These are phyloP conservation scores for Penicillium taxi DNA, from an alignment of 495 filamentous ascomycete genomes.

Conservation along the genomic window DNA sequence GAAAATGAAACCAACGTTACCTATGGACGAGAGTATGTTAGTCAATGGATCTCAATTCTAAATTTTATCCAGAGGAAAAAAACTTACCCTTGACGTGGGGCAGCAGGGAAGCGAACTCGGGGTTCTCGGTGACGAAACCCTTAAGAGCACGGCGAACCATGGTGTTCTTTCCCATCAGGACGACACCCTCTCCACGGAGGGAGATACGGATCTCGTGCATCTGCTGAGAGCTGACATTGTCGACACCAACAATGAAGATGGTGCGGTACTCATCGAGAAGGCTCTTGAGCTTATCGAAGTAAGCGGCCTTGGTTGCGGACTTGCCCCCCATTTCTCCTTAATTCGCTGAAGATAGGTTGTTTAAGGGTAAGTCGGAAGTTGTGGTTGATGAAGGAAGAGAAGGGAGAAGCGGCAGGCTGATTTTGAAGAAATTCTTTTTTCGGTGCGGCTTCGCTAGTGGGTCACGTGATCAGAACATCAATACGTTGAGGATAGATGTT, in stretches of 20 bases:
- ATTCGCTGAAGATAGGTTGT: constrained; percentile 82
- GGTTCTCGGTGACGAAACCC: constrained; percentile 82
- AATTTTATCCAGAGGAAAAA: background rate
- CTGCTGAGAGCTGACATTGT: constrained; percentile 98
- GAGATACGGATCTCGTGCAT: constrained; percentile 98
- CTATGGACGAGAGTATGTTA: constrained; percentile 20
- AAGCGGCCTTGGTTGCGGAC: constrained; percentile 84
- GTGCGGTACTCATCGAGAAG: constrained; percentile 85
- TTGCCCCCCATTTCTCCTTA: constrained; percentile 99
- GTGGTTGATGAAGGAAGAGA: constrained; percentile 24
- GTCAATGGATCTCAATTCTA: background rate
- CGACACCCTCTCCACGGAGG: constrained; percentile 81
- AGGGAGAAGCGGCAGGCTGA: constrained; percentile 3
- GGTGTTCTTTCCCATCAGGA: constrained; percentile 99
- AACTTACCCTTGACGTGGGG: constrained; percentile 76
- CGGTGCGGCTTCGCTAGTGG: constrained; percentile 34
- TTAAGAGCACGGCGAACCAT: constrained; percentile 98
- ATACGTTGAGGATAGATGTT: constrained; percentile 2
- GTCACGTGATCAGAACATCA: constrained; percentile 23
- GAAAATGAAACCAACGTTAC: constrained; percentile 99
- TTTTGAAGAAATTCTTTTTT: constrained; percentile 32
- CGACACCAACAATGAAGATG: constrained; percentile 94
- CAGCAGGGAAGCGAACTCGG: constrained; percentile 95
- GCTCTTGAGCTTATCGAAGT: constrained; percentile 98
- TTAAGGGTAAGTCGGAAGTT: constrained; percentile 67